Conservation (phyloP, 2,329 filamentous ascomycete species). For the Nemania diffusa region DNA sequence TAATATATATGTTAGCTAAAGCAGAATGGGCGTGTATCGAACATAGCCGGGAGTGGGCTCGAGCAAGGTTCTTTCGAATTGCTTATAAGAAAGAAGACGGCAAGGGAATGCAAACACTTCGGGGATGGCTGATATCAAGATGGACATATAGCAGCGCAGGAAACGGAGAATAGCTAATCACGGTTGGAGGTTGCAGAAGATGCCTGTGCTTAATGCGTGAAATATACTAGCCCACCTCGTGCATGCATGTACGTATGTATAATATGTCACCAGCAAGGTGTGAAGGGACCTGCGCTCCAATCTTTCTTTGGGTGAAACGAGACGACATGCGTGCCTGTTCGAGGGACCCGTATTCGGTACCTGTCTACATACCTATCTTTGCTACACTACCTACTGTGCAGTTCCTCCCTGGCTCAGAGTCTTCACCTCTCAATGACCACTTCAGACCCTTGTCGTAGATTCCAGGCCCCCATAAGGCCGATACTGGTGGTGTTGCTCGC, state of each 20-base stretch:
- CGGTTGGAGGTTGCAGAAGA: slow-evolving; percentile 37
- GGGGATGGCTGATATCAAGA: slow-evolving; percentile 32
- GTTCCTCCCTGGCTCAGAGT: slow-evolving; percentile 8
- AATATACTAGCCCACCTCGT: slow-evolving; percentile 40
- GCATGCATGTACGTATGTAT: slow-evolving; percentile 21
- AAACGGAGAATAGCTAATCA: slow-evolving; percentile 28
- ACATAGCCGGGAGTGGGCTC: slow-evolving; percentile 35
- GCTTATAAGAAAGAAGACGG: slow-evolving; percentile 39
- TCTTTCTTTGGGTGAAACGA: slow-evolving; percentile 32
- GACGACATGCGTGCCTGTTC: slow-evolving; percentile 24
- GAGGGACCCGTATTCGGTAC: slow-evolving; percentile 17
- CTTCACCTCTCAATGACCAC: neutral
- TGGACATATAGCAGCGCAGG: slow-evolving; percentile 30
- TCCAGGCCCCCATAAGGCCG: slow-evolving; percentile 23
- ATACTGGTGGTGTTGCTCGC: slow-evolving; percentile 13
- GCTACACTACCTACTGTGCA: neutral
- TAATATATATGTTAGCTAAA: slow-evolving; percentile 48
- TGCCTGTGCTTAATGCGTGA: slow-evolving; percentile 43
- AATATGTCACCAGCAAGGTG: slow-evolving; percentile 29
- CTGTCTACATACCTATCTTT: too few relatives aligned
- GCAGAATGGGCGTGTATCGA: slow-evolving; percentile 39
- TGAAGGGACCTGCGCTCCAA: slow-evolving; percentile 24
- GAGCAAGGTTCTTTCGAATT: slow-evolving; percentile 18
- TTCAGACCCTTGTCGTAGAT: slow-evolving; percentile 26
- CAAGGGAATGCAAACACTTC: slow-evolving; percentile 45